These are phyloP conservation scores for Pythium myriotylum DNA, from an alignment of 352 stramenopile species.

Conservation along the genomic window DNA sequence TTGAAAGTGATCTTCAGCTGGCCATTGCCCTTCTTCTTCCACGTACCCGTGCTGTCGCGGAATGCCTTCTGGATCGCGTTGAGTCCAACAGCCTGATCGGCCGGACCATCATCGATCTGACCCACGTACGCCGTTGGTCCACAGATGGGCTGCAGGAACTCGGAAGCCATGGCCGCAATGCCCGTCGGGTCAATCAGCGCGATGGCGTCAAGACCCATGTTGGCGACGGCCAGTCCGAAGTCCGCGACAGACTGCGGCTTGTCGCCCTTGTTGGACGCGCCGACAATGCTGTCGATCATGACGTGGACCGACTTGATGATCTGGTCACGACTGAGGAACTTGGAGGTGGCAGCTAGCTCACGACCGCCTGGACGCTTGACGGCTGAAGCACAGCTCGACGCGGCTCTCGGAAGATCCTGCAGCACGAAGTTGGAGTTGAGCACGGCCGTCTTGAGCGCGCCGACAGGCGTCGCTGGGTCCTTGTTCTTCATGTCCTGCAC, in stretches of 20 bases:
- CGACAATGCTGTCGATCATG: conserved; percentile 49
- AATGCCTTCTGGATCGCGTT: too few relatives aligned
- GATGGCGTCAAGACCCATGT: too few relatives aligned
- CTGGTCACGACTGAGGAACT: conserved; percentile 33
- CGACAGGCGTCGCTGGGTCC: conserved; percentile 25
- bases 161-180: conserved; percentile 37
- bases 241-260: conserved; percentile 34
- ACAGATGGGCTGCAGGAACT: conserved; percentile 63
- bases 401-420: conserved; percentile 44
- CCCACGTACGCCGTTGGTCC: too few relatives aligned
- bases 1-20: conserved; percentile 43
- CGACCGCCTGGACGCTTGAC: conserved; percentile 21
- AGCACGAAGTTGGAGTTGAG: conserved; percentile 46
- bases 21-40: conserved; percentile 40
- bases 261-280: conserved; percentile 37
- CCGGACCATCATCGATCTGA: too few relatives aligned
- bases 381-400: conserved; percentile 40
- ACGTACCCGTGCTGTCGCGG: too few relatives aligned
- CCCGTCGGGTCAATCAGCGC: conserved; percentile 50
- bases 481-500: conserved; percentile 44
- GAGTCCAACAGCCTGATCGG: too few relatives aligned
- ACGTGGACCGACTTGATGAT: conserved; percentile 44
- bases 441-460: conserved; percentile 44
- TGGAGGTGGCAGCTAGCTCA: conserved; percentile 25
- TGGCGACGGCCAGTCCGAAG: conserved; percentile 44